A percentile compares a stretch with the other conserved stretches of the same genome.
These are phyloP conservation scores for Alternaria hordeiaustralica DNA, from an alignment of 2,329 filamentous ascomycete genomes.

Conservation along the genomic window DNA sequence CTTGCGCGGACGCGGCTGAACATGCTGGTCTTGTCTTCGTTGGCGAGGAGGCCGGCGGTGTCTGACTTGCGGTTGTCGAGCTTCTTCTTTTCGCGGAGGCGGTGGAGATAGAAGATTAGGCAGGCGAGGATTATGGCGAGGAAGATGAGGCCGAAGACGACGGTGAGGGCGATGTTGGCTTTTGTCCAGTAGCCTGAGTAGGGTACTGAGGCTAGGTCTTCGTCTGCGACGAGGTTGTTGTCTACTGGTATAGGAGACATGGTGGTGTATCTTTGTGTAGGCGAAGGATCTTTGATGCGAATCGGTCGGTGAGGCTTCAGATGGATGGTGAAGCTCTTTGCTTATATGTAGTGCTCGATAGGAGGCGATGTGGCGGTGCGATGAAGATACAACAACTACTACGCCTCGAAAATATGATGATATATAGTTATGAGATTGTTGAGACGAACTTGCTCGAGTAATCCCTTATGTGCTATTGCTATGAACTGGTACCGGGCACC, in stretches of 20 bases:
- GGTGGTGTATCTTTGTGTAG: not conserved
- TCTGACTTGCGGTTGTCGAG: slow-evolving; percentile 25
- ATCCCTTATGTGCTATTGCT: slow-evolving; percentile 5
- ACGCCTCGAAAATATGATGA: slow-evolving; percentile 30
- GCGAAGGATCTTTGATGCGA: not conserved
- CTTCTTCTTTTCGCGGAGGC: slow-evolving; percentile 34
- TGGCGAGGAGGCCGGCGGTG: slow-evolving; percentile 33
- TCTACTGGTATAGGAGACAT: slow-evolving; percentile 39
- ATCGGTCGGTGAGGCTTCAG: not conserved
- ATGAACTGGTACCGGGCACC: slow-evolving; percentile 16
- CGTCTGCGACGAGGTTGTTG: slow-evolving; percentile 12
- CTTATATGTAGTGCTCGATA: not conserved
- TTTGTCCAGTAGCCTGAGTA: slow-evolving; percentile 30
- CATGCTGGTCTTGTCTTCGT: slow-evolving; percentile 43
- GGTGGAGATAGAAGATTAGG: slow-evolving; percentile 31
- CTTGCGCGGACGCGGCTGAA: slow-evolving; percentile 38
- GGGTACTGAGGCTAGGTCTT: slow-evolving; percentile 14
- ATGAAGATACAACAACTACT: slow-evolving; percentile 18
- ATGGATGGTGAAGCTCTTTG: not conserved
- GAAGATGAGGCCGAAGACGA: slow-evolving; percentile 33
- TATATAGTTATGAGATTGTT: slow-evolving; percentile 9
- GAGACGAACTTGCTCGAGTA: slow-evolving; percentile 15
- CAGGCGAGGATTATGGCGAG: slow-evolving; percentile 26
- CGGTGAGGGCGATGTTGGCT: slow-evolving; percentile 34
- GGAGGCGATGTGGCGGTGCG: slow-evolving; percentile 14